Conservation (phyloP, 371 early-diverging fungal genomes). For the Rhizomucor miehei region DNA sequence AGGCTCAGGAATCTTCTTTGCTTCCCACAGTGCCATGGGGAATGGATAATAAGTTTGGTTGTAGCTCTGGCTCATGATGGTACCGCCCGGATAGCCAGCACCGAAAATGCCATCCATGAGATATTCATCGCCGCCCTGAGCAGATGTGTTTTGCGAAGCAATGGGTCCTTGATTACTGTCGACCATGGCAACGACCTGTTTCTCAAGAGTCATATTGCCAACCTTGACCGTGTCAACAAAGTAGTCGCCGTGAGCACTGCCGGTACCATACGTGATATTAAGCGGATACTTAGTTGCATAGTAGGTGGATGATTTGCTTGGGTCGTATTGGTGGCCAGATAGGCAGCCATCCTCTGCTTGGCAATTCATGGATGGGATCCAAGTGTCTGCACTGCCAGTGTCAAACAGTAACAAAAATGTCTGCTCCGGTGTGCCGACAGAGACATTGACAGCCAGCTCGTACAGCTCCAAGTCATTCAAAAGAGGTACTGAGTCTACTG, state of each 20-base stretch:
- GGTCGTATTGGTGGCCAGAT: conserved; percentile 11
- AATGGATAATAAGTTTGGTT: conserved; percentile 14
- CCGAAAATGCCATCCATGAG: conserved; percentile 26
- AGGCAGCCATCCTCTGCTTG: conserved; percentile 15
- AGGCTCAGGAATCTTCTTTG: conserved; percentile 18
- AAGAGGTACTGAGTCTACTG: conserved; percentile 8
- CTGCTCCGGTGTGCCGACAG: conserved; percentile 64
- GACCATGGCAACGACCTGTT: conserved; percentile 18
- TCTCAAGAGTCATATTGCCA: conserved; percentile 10
- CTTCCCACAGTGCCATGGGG: conserved; percentile 17
- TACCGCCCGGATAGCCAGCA: conserved; percentile 17
- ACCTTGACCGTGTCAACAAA: conserved; percentile 17
- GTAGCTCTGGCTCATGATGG: conserved; percentile 13
- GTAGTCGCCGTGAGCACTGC: conserved; percentile 16
- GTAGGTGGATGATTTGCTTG: conserved; percentile 15
- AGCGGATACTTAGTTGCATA: conserved; percentile 9
- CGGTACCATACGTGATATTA: conserved; percentile 18
- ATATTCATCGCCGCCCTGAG: conserved; percentile 6
- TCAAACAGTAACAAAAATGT: conserved; percentile 63
- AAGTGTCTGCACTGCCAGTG: conserved; percentile 66
- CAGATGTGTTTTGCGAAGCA: conserved; percentile 11
- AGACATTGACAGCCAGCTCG: conserved; percentile 37
- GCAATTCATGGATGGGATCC: conserved; percentile 50
- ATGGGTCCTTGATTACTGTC: conserved; percentile 17
- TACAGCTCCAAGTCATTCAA: conserved; percentile 30